phyloP scores from a whole-genome alignment of 202 grass and related monocot species.

The Schoenoplectus triqueter region DNA sequence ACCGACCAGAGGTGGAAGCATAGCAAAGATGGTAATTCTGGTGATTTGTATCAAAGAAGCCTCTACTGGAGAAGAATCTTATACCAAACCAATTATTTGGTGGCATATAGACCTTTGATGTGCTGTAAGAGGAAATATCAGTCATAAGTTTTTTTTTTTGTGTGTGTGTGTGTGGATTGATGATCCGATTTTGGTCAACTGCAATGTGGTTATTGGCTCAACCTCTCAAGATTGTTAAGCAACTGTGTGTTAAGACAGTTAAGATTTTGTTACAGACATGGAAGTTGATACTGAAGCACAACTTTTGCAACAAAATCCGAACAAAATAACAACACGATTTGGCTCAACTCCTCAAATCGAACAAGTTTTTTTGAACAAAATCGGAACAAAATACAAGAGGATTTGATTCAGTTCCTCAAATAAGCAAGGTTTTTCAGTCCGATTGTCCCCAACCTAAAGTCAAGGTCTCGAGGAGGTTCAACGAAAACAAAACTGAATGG shows the following conservation, averaged over 20 bases:
- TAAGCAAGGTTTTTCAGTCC: not conserved
- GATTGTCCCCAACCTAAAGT: not conserved
- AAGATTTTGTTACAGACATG: not conserved
- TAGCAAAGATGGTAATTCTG: slow-evolving; percentile 44
- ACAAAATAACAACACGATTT: not conserved
- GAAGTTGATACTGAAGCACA: not conserved
- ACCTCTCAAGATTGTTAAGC: not conserved
- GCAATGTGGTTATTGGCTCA: not conserved
- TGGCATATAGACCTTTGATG: slow-evolving; percentile 56
- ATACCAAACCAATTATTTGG: slow-evolving; percentile 50
- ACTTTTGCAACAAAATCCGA: not conserved
- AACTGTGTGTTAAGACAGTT: not conserved
- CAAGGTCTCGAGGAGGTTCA: too few relatives aligned
- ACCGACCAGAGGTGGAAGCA: slow-evolving; percentile 55
- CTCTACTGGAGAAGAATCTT: slow-evolving; percentile 52
- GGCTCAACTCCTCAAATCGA: not conserved
- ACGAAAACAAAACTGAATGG: not conserved
- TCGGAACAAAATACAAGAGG: too few relatives aligned
- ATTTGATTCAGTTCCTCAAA: too few relatives aligned
- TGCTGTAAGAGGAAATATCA: slow-evolving; percentile 53
- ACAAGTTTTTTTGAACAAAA: not conserved
- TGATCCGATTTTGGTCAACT: not conserved
- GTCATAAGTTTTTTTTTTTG: not conserved
- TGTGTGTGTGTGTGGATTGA: not conserved
- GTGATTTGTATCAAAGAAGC: slow-evolving; percentile 42